phyloP scores from a whole-genome alignment of 371 early-diverging fungal genomes.

The Mucor racemosus region DNA sequence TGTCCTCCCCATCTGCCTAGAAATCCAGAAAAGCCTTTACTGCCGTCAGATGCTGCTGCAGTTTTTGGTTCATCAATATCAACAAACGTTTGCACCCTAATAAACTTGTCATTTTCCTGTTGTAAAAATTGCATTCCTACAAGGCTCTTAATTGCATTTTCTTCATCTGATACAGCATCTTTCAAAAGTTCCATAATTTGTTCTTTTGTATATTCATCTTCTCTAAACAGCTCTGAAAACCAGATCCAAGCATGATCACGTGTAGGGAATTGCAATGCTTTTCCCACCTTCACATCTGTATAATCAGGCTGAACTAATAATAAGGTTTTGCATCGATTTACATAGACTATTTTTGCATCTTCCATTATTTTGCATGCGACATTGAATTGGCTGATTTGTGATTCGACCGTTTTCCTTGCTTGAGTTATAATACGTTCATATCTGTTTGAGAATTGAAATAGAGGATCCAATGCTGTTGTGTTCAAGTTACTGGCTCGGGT shows the following conservation, averaged over 20 bases:
- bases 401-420: constrained; percentile 58
- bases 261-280: constrained; percentile 16
- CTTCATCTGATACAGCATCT: neutral
- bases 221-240: neutral
- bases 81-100: neutral
- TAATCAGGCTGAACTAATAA: constrained; percentile 21
- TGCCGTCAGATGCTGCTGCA: neutral
- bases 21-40: constrained; percentile 15
- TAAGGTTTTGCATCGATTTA: constrained; percentile 22
- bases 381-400: constrained; percentile 49
- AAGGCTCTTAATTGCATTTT: neutral
- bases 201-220: neutral
- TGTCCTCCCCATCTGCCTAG: constrained; percentile 29
- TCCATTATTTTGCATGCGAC: constrained; percentile 15
- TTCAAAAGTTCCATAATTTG: neutral
- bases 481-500: constrained; percentile 62
- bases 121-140: neutral
- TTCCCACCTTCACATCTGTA: constrained; percentile 9
- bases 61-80: neutral
- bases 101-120: neutral
- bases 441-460: constrained; percentile 53
- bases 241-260: constrained; percentile 21
- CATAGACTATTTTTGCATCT: constrained; percentile 18
- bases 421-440: constrained; percentile 57
- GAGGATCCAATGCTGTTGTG: constrained; percentile 65